These are phyloP conservation scores for Russula lepida DNA, from an alignment of 768 basidiomycete genomes.

Conservation along the genomic window DNA sequence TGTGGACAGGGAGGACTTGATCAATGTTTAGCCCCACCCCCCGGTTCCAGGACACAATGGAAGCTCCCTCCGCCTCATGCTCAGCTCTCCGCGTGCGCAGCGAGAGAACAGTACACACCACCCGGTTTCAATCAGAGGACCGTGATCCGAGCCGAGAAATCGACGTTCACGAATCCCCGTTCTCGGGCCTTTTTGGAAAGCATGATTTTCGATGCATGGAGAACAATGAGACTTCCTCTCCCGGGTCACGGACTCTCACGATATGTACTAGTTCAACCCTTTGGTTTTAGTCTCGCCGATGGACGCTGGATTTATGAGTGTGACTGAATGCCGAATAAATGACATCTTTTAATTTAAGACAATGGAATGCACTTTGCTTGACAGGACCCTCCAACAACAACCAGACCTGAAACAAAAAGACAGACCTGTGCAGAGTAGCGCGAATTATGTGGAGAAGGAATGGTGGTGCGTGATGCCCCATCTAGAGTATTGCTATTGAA, in stretches of 20 bases:
- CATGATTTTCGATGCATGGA: slow-evolving; percentile 2
- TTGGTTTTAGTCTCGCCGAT: neutral
- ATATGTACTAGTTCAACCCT: neutral
- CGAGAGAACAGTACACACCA: too few species aligned
- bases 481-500: neutral
- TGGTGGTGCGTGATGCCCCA: neutral
- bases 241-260: neutral
- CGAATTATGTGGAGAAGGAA: too few species aligned
- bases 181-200: neutral
- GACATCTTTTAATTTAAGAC: neutral
- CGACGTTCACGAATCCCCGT: neutral
- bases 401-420: neutral
- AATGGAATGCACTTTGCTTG: neutral
- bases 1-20: neutral
- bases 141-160: slow-evolving; percentile 7
- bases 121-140: neutral
- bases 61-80: slow-evolving; percentile 11
- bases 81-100: slow-evolving; percentile 11
- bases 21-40: neutral
- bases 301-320: neutral
- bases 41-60: slow-evolving; percentile 13
- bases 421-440: neutral
- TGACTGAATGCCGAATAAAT: neutral
- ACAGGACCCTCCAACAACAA: neutral
- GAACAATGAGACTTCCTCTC: slow-evolving; percentile 2